A percentile compares a stretch with the other conserved stretches of the same genome.
Conservation (phyloP, 2,329 filamentous ascomycete genomes). For the Xylariomycetidae sp. region DNA sequence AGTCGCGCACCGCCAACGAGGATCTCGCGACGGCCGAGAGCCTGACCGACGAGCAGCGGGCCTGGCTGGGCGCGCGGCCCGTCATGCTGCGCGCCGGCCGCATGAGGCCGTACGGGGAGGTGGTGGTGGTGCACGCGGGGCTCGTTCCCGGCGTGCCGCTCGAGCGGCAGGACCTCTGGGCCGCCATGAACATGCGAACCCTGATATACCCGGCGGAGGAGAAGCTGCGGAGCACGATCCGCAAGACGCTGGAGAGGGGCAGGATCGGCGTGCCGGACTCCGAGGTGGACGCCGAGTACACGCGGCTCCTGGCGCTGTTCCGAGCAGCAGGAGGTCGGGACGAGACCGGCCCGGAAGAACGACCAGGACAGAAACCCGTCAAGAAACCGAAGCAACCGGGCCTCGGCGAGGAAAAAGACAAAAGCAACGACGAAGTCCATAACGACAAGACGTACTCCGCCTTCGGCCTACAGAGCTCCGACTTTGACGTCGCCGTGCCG, state of each 20-base stretch:
- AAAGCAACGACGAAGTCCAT: too few species aligned
- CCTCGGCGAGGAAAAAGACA: too few species aligned
- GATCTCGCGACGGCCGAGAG: constrained; percentile 54
- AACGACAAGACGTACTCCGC: too few species aligned
- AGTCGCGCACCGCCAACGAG: constrained; percentile 31
- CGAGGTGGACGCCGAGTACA: too few species aligned
- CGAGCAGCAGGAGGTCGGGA: too few species aligned
- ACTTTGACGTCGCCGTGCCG: constrained; percentile 22
- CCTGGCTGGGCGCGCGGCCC: constrained; percentile 67
- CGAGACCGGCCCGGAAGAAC: too few species aligned
- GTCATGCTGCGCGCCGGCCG: constrained; percentile 72
- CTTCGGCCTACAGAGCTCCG: background rate
- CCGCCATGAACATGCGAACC: constrained; percentile 89
- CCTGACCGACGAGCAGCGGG: constrained; percentile 53
- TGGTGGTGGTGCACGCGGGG: constrained; percentile 81
- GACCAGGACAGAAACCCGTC: too few species aligned
- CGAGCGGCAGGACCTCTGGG: constrained; percentile 67
- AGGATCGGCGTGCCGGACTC: too few species aligned
- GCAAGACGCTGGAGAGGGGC: too few species aligned
- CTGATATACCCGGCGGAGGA: constrained; percentile 54
- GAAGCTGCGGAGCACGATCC: too few species aligned
- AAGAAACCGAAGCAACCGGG: too few species aligned
- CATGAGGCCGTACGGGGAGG: constrained; percentile 50
- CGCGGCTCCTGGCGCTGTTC: too few species aligned
- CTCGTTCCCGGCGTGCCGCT: constrained; percentile 72